Evolutionary conservation across 2,329 filamentous ascomycete genomes (phyloP), one percentile per base, ranked within the genome.

Genomic region (Hortaea werneckii): DNA sequence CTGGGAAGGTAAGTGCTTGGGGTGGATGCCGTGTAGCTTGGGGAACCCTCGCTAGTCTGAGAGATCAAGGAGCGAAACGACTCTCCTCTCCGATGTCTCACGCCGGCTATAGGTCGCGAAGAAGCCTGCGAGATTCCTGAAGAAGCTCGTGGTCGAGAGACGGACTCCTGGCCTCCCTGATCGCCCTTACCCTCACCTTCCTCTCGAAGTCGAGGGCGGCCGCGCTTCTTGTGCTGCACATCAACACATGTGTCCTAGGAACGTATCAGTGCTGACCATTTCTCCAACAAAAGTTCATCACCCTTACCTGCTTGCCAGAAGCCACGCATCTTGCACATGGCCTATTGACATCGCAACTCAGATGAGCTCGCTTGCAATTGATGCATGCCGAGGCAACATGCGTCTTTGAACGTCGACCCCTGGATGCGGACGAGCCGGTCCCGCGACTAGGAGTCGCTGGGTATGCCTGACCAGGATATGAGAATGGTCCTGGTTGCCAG

Each of bases 331-430:
- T 77, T 28, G 82, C 82, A 61, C 86, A 92, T 28, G 86, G 86
- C 46, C 86, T 76, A 64, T 87, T 82, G 42, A 84, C 67, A 59
- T 77, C 74, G 56, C 74, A 77, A 51, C 73, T 75, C 52, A 92
- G 74, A 75, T 92, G 86, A 34, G 86, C 86, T 64, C 80, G 81
- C 63, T 90, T 90, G 69, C 86, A 92, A 49, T 87, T 87, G 54
- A 90, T 82, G 62, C 86, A 92, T 28, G 86, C 86, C 32, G 85
- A 89, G 42, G 85, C 84, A 44, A 90, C 86, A 68, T 92, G 86
- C 10, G 84, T 83, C 50, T 64, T 66, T n/a, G 59, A 52, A 43
- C 60, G 61, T 5, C 59, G 55, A 6, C 54, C 57, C 13, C 54
- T 51, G 5, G 45, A 34, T 20, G 39, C 7, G 10, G 42, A 29